Conservation (phyloP, 768 basidiomycete species). For the Leucosporidium scottii region DNA sequence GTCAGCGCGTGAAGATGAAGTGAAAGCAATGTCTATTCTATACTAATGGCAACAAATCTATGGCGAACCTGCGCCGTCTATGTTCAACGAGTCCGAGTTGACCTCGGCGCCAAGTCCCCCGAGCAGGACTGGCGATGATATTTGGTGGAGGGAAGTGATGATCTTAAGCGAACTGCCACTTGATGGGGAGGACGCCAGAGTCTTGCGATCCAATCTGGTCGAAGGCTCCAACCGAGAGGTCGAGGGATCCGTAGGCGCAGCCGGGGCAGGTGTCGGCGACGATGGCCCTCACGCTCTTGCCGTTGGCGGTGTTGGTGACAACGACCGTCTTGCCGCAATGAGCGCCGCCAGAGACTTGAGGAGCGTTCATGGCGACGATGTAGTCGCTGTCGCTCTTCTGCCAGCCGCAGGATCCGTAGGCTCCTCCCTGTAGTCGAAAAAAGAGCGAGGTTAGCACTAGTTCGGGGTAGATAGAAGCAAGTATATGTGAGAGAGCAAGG, state of each 20-base stretch:
- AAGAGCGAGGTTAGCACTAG: too few relatives aligned
- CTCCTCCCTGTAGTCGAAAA: constrained; percentile 51
- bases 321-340: constrained; percentile 34
- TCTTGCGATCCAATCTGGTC: constrained; percentile 42
- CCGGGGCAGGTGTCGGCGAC: constrained; percentile 27
- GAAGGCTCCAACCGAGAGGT: constrained; percentile 56
- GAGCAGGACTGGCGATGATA: too few relatives aligned
- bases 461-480: too few relatives aligned
- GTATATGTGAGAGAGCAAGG: too few relatives aligned
- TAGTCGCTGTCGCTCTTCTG: constrained; percentile 50
- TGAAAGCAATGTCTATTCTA: too few relatives aligned
- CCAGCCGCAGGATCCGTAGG: constrained; percentile 70
- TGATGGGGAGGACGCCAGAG: constrained; percentile 54
- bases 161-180: constrained; percentile 25
- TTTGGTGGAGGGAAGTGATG: too few relatives aligned
- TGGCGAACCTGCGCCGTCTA: too few relatives aligned
- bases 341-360: constrained; percentile 51
- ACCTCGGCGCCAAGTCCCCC: too few relatives aligned
- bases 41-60: too few relatives aligned
- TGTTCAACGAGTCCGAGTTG: too few relatives aligned
- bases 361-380: constrained; percentile 49
- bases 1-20: too few relatives aligned
- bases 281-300: constrained; percentile 18
- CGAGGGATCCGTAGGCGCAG: constrained; percentile 54
- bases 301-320: constrained; percentile 47